These are phyloP conservation scores for Sanghuangporus weigelae DNA, from an alignment of 1,284 basidiomycete species.

Conservation along the genomic window DNA sequence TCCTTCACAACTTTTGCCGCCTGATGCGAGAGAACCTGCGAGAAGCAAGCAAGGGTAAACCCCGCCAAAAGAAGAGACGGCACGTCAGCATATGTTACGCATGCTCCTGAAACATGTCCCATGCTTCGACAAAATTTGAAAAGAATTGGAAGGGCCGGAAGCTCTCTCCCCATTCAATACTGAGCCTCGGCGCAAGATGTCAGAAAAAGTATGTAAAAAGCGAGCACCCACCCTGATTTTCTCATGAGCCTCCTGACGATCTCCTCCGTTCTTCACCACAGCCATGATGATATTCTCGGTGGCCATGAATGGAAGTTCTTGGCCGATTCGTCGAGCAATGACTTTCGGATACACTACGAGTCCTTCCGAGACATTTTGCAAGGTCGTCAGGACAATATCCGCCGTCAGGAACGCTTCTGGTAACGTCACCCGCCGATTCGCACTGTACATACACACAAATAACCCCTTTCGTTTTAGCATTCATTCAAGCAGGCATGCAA, in stretches of 20 bases:
- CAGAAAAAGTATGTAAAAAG: not conserved
- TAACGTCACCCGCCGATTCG: conserved; percentile 93
- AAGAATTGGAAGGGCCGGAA: not conserved
- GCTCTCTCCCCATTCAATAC: not conserved
- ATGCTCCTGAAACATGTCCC: not conserved
- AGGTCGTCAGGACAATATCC: conserved; percentile 91
- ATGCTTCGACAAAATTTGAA: not conserved
- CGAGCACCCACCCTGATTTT: conserved; percentile 72
- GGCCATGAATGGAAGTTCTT: conserved; percentile 99
- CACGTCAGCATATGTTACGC: not conserved
- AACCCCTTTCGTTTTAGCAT: not conserved
- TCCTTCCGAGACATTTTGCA: conserved; percentile 97
- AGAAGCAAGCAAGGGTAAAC: not conserved
- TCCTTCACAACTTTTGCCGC: conserved; percentile 94
- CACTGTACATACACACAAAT: conserved; percentile 41
- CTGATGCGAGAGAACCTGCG: conserved; percentile 86
- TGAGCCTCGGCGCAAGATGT: not conserved
- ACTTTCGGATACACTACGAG: conserved; percentile 97
- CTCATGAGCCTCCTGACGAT: conserved; percentile 96
- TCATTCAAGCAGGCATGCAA: not conserved
- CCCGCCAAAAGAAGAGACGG: not conserved
- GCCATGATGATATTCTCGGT: conserved; percentile 99
- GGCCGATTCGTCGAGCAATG: conserved; percentile 85
- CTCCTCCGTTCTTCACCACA: conserved; percentile 91
- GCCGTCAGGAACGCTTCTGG: conserved; percentile 97